Evolutionary conservation across 441 rosid species (phyloP).

Genomic region (Lagerstroemia fauriei): DNA sequence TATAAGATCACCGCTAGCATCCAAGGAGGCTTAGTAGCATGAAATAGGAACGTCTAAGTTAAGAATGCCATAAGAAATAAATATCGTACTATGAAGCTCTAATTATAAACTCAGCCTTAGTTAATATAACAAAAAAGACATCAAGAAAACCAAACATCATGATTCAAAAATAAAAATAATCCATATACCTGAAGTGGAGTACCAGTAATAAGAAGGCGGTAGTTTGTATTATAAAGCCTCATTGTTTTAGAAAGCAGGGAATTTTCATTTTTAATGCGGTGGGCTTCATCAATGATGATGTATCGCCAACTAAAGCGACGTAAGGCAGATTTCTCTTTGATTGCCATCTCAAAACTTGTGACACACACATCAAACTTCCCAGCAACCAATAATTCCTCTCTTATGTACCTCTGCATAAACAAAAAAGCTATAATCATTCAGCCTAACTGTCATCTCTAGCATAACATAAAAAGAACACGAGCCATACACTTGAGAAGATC

Average conservation of each 20-base stretch:
- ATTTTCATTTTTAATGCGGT: constrained; percentile 94
- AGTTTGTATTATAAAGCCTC: constrained; percentile 89
- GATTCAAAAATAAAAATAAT: neutral
- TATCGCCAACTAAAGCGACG: constrained; percentile 99
- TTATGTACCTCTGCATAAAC: constrained; percentile 74
- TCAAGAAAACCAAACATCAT: neutral
- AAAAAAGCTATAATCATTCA: constrained; percentile 17
- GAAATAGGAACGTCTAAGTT: neutral
- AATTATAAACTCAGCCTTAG: neutral
- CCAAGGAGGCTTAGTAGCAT: neutral
- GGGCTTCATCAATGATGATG: constrained; percentile 96
- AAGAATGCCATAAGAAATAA: neutral
- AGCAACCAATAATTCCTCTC: constrained; percentile 86
- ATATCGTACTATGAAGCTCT: neutral
- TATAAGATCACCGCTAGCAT: neutral
- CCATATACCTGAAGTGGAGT: constrained; percentile 92
- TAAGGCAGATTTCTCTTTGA: constrained; percentile 85
- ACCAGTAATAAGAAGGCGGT: constrained; percentile 94
- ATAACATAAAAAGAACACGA: neutral
- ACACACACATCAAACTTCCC: constrained; percentile 98
- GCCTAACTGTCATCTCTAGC: constrained; percentile 1
- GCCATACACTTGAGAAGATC: constrained; percentile 14
- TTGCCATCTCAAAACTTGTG: constrained; percentile 99
- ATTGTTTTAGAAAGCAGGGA: constrained; percentile 97
- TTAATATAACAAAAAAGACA: neutral